Percentiles rank a stretch among this genome's conserved stretches.
These are phyloP conservation scores for Chrysochromulina parva DNA, from an alignment of 78 protist species.

Conservation along the genomic window DNA sequence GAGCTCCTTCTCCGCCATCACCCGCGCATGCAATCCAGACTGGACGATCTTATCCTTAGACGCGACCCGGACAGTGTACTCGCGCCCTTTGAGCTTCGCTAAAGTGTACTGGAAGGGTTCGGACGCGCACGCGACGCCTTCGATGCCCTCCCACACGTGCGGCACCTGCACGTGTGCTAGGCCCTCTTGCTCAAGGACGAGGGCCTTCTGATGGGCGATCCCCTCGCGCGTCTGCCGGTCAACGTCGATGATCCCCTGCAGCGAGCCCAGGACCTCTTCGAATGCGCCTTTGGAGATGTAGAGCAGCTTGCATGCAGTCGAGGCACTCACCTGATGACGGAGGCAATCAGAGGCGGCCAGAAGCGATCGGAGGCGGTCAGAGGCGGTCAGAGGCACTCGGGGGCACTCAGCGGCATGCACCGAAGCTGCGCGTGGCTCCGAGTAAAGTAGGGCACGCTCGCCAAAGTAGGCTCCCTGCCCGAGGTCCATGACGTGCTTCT, in stretches of 20 bases:
- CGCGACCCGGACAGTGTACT: background rate
- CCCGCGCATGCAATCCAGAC: background rate
- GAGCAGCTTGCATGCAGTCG: too few relatives aligned
- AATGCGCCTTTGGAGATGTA: background rate
- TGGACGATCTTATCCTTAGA: background rate
- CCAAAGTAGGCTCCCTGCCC: background rate
- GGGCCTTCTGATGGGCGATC: background rate
- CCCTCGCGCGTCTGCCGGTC: background rate
- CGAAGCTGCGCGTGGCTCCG: background rate
- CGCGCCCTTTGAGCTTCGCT: background rate
- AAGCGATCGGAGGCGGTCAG: too few relatives aligned
- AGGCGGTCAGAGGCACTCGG: too few relatives aligned
- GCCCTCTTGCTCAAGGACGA: background rate
- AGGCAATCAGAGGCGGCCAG: too few relatives aligned
- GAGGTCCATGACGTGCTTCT: background rate
- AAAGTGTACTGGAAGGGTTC: background rate
- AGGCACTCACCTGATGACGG: too few relatives aligned
- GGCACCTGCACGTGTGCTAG: background rate
- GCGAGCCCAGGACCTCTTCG: conserved; percentile 19
- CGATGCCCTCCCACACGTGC: background rate
- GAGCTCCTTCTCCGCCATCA: background rate
- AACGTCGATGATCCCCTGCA: conserved; percentile 6
- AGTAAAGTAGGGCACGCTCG: background rate
- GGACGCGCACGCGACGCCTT: background rate
- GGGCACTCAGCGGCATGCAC: background rate